Conservation (phyloP, 2,329 filamentous ascomycete genomes). For the Botrytis medusae region DNA sequence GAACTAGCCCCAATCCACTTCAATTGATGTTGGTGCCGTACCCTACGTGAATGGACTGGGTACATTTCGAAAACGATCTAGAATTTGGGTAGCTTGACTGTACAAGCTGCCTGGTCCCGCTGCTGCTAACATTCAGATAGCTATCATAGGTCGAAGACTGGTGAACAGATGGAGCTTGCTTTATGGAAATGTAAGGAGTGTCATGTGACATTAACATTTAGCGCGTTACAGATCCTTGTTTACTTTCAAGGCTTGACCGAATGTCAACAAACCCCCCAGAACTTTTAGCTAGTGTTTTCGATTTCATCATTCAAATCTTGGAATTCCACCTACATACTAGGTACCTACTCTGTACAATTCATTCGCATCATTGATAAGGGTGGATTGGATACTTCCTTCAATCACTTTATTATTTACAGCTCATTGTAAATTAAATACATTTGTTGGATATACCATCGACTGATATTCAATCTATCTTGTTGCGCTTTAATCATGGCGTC, state of each 20-base stretch:
- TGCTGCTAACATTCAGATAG: neutral
- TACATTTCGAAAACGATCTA: neutral
- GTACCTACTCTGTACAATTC: neutral
- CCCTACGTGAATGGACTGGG: neutral
- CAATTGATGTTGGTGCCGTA: neutral
- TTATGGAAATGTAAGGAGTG: neutral
- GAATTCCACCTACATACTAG: neutral
- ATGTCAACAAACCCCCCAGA: constrained; percentile 21
- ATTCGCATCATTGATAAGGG: neutral
- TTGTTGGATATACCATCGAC: neutral
- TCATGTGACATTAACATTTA: neutral
- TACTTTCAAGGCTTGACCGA: neutral
- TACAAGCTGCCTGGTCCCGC: neutral
- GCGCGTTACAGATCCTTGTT: constrained; percentile 19
- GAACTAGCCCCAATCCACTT: neutral
- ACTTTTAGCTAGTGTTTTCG: neutral
- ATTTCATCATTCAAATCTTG: constrained; percentile 12
- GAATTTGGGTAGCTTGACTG: neutral
- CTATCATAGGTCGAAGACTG: neutral
- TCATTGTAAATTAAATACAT: neutral
- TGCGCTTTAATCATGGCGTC: constrained; percentile 27
- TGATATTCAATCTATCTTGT: neutral
- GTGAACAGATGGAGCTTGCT: neutral
- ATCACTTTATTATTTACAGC: neutral
- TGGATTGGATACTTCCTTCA: neutral